Conservation (phyloP, 441 rosid species). For the Manihot esculenta region DNA sequence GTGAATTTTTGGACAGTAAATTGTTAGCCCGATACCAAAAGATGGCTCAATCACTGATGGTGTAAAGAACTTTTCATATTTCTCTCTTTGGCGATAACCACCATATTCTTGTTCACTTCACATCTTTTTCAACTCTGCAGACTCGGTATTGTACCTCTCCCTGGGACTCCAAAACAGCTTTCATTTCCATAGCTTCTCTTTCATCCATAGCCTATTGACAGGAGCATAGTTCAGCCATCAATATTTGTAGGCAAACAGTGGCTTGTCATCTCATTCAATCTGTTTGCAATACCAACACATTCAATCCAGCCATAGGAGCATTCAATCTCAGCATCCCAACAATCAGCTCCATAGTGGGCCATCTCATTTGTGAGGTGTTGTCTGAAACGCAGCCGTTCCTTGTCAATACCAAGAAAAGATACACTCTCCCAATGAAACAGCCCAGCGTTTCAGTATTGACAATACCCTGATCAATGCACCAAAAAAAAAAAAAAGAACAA, state of each 20-base stretch:
- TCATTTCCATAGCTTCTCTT: slow-evolving; percentile 60
- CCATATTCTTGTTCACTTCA: slow-evolving; percentile 55
- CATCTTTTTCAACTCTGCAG: slow-evolving; percentile 52
- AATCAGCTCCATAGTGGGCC: slow-evolving; percentile 87
- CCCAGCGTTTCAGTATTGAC: slow-evolving; percentile 71
- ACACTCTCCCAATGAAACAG: slow-evolving; percentile 72
- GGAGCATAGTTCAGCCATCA: not conserved
- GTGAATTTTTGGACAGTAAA: slow-evolving; percentile 48
- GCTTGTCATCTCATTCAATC: slow-evolving; percentile 25
- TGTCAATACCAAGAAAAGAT: slow-evolving; percentile 64
- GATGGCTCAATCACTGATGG: slow-evolving; percentile 68
- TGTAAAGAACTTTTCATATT: slow-evolving; percentile 61
- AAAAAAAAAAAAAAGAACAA: not conserved
- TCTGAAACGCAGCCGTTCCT: slow-evolving; percentile 52
- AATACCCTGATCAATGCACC: slow-evolving; percentile 41
- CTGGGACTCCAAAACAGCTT: slow-evolving; percentile 48
- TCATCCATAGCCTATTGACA: slow-evolving; percentile 49
- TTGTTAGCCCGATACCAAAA: slow-evolving; percentile 53
- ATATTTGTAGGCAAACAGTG: not conserved
- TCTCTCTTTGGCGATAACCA: slow-evolving; percentile 56
- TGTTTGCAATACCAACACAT: slow-evolving; percentile 81
- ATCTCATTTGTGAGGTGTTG: slow-evolving; percentile 81
- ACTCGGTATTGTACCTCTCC: slow-evolving; percentile 54
- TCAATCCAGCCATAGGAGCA: slow-evolving; percentile 77
- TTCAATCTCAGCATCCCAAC: slow-evolving; percentile 90